Base-by-base conservation (phyloP, 208 protist species). In the Trypanosoma boissoni region DNA sequence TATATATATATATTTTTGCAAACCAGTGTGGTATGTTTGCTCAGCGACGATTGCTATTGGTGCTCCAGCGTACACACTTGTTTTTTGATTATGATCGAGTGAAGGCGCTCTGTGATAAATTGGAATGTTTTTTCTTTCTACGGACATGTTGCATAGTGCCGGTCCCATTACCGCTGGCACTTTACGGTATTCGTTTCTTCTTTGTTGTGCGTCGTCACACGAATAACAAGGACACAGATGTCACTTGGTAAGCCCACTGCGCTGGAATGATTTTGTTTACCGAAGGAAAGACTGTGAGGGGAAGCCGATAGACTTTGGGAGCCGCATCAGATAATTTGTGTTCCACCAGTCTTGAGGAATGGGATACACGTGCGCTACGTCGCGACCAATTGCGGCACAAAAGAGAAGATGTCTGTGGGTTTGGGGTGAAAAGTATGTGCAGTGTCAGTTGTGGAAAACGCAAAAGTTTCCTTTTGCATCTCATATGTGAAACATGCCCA, bases 191-290 rank as follows among this genome's bases (percentile, higher is more conserved):
- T 98, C 98, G 7, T 99, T 99, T 66, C 74, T 90, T n/a, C n/a
- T 3, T 91, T 88, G 69, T 97, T 84, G 37, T 98, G 99, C 79
- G 75, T 99, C 31, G 99, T 99, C 29, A 99, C 98, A n/a, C n/a
- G n/a, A n/a, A n/a, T n/a, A n/a, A 98, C 98, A n/a, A 99, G 98
- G 26, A 99, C 98, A 26, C 99, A 99, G 92, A 99, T 99, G 89
- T 97, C 98, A 23, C 83, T 99, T 1, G 91, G 98, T 58, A 98
- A 98, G n/a, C 98, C 99, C 21, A n/a, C n/a, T 88, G 98, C 48
- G 79, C 97, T 26, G 98, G 97, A 52, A 83, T 99, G 53, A 99
- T 99, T 73, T 99, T 99, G n/a, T n/a, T 76, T 99, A 80, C 88
- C 76, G 96, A 34, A 96, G 97, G 63, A 92, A 88, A 48, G 74